A percentile compares a stretch with the other conserved stretches of the same genome.
These are phyloP conservation scores for Claviceps purpurea DNA, from an alignment of 2,329 filamentous ascomycete species.

Conservation along the genomic window DNA sequence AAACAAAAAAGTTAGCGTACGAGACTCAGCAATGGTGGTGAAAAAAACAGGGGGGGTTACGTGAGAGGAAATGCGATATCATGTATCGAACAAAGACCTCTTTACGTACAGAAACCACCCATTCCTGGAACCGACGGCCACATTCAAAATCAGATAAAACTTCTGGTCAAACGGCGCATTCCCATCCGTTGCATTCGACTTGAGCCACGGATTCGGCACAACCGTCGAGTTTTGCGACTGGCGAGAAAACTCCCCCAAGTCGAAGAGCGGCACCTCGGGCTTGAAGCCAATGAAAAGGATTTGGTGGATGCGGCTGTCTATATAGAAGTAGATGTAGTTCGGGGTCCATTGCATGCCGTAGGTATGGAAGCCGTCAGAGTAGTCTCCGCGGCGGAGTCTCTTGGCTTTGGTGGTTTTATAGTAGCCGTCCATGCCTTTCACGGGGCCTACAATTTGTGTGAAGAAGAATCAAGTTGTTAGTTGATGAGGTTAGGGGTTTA, in stretches of 20 bases:
- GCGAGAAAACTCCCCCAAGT: conserved; percentile 27
- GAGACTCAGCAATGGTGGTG: background rate
- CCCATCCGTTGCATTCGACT: conserved; percentile 19
- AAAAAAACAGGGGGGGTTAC: too few species aligned
- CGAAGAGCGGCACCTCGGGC: conserved; percentile 22
- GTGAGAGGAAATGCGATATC: too few species aligned
- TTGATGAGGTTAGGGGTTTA: too few species aligned
- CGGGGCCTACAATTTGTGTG: conserved; percentile 10
- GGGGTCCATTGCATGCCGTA: conserved; percentile 40
- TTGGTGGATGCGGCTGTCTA: conserved; percentile 30
- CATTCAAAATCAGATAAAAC: conserved; percentile 38
- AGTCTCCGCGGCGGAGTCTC: conserved; percentile 23
- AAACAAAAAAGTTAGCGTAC: too few species aligned
- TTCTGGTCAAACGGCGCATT: conserved; percentile 38
- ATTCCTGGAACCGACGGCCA: conserved; percentile 34
- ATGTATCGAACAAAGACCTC: too few species aligned
- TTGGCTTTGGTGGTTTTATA: conserved; percentile 21
- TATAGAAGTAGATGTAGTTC: conserved; percentile 39
- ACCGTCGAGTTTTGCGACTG: conserved; percentile 27
- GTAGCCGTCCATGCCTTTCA: conserved; percentile 17
- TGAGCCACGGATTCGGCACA: conserved; percentile 30
- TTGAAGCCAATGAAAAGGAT: conserved; percentile 25
- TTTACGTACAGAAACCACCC: conserved; percentile 31
- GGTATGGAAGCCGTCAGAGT: conserved; percentile 31
- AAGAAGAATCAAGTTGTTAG: background rate